Conservation (phyloP, 2,329 filamentous ascomycete genomes). For the Verticillium nubilum region DNA sequence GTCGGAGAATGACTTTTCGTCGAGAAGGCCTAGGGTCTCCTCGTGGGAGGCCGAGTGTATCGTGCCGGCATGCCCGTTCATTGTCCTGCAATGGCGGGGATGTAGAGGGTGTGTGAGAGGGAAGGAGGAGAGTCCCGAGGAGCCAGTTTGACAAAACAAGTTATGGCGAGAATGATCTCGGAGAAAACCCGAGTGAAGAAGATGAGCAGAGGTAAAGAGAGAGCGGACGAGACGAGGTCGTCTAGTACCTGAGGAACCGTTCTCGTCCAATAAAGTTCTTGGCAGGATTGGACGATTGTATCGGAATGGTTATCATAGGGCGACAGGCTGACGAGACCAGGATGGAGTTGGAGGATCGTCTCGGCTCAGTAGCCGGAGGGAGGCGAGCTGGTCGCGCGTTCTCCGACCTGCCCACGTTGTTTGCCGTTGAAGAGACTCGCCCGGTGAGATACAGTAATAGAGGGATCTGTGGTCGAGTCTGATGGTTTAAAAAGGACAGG, state of each 20-base stretch:
- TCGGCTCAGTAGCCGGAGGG: not conserved
- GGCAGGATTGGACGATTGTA: not conserved
- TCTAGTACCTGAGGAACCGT: not conserved
- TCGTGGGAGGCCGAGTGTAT: conserved; percentile 29
- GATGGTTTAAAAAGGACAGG: not conserved
- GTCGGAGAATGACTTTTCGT: conserved; percentile 38
- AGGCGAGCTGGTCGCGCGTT: not conserved
- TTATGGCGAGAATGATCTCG: not conserved
- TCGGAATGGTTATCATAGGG: not conserved
- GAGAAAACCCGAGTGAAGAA: conserved; percentile 6
- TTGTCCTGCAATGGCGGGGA: conserved; percentile 24
- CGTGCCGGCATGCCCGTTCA: conserved; percentile 32
- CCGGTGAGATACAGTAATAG: not conserved
- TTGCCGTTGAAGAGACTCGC: not conserved
- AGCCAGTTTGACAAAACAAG: conserved; percentile 2
- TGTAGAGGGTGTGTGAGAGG: not conserved
- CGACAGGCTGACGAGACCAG: not conserved
- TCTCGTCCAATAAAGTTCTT: not conserved
- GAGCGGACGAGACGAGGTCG: conserved; percentile 1
- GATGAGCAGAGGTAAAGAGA: conserved; percentile 7
- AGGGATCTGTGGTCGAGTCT: not conserved
- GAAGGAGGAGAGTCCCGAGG: conserved; percentile 1
- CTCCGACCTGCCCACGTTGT: not conserved
- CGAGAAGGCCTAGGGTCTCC: conserved; percentile 39
- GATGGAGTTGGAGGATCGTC: not conserved